These are phyloP conservation scores for Papiliotrema flavescens DNA, from an alignment of 1,284 basidiomycete species.

Conservation along the genomic window DNA sequence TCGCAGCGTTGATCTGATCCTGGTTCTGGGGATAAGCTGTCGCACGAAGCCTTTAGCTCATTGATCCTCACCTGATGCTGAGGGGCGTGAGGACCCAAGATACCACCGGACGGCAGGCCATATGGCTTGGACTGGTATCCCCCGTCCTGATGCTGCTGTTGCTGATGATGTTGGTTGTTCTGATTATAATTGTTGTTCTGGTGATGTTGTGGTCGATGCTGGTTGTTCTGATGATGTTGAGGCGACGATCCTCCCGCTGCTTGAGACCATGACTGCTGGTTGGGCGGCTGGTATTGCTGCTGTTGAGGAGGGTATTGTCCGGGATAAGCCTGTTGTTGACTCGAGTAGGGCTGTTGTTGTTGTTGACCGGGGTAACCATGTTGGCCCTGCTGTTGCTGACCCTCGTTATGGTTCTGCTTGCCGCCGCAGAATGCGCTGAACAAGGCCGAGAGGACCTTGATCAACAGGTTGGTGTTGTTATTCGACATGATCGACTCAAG, in stretches of 20 bases:
- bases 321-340: constrained; percentile 3
- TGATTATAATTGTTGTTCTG: constrained; percentile 21
- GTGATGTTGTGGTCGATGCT: constrained; percentile 25
- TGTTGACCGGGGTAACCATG: constrained; percentile 26
- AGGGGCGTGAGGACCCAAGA: constrained; percentile 50
- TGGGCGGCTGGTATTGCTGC: constrained; percentile 22
- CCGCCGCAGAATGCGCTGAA: constrained; percentile 11
- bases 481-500: constrained; percentile 3
- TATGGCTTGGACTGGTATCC: constrained; percentile 13
- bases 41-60: background rate
- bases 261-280: constrained; percentile 19
- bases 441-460: constrained; percentile 4
- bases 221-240: constrained; percentile 23
- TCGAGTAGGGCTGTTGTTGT: constrained; percentile 13
- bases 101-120: constrained; percentile 21
- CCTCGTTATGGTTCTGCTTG: constrained; percentile 18
- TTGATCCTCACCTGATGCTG: constrained; percentile 24
- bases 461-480: constrained; percentile 1
- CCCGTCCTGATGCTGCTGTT: constrained; percentile 13
- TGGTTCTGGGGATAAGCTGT: constrained; percentile 55
- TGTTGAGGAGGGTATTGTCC: constrained; percentile 1
- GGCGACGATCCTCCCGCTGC: constrained; percentile 21
- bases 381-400: constrained; percentile 17
- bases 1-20: constrained; percentile 47
- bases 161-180: constrained; percentile 16